Conservation (phyloP, 345 rosid genomes). For the Clausena lansium region DNA sequence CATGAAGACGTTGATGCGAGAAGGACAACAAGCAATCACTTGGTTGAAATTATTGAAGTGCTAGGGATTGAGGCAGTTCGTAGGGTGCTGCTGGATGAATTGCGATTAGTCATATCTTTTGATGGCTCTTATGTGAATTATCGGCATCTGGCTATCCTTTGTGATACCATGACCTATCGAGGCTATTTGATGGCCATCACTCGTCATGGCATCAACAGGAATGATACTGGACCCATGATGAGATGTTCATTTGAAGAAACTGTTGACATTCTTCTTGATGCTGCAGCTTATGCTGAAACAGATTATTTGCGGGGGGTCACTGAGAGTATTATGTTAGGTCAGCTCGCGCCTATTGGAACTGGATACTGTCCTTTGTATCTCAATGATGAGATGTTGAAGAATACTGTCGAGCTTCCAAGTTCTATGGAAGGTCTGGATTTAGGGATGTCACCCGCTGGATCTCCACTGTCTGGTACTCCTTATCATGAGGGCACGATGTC, state of each 20-base stretch:
- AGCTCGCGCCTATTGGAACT: conserved; percentile 95
- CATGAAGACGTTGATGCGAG: conserved; percentile 89
- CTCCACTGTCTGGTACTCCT: conserved; percentile 88
- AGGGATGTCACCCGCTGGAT: conserved; percentile 90
- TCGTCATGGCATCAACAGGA: conserved; percentile 91
- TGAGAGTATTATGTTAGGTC: conserved; percentile 95
- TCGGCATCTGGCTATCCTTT: conserved; percentile 90
- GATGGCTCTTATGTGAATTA: conserved; percentile 98
- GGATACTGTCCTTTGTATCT: conserved; percentile 86
- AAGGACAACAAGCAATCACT: conserved; percentile 93
- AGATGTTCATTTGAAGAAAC: conserved; percentile 99
- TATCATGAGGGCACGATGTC: conserved; percentile 97
- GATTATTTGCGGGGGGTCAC: conserved; percentile 90
- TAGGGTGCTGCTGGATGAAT: conserved; percentile 82
- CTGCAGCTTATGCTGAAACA: conserved; percentile 92
- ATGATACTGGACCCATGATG: conserved; percentile 96
- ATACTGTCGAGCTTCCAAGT: conserved; percentile 96
- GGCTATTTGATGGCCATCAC: conserved; percentile 99
- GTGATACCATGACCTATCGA: conserved; percentile 98
- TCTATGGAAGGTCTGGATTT: conserved; percentile 85
- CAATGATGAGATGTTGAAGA: conserved; percentile 96
- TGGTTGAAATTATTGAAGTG: conserved; percentile 94
- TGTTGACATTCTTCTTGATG: conserved; percentile 95
- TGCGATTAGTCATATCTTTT: conserved; percentile 91
- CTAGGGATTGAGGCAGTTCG: conserved; percentile 98